These are phyloP conservation scores for Breynia disticha DNA, from an alignment of 441 rosid genomes.

Conservation along the genomic window DNA sequence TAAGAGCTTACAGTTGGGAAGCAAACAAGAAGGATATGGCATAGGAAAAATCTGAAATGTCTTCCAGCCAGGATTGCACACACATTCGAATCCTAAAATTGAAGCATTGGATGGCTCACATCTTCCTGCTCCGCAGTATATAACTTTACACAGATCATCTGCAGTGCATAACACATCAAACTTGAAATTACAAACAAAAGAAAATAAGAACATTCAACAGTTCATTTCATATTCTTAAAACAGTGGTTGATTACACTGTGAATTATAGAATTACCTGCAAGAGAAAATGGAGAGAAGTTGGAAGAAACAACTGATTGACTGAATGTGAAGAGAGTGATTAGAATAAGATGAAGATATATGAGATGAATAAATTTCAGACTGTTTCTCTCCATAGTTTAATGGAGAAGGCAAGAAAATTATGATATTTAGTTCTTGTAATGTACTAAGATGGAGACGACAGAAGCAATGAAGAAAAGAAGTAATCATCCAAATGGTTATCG, in stretches of 20 bases:
- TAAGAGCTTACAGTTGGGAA: constrained; percentile 40
- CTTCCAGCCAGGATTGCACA: constrained; percentile 42
- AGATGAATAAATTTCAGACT: not conserved
- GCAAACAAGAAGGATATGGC: constrained; percentile 24
- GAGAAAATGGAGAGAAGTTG: too few relatives aligned
- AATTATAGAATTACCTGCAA: too few relatives aligned
- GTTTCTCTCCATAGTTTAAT: not conserved
- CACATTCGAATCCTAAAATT: constrained; percentile 21
- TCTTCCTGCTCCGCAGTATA: constrained; percentile 33
- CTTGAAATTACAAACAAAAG: too few relatives aligned
- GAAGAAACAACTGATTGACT: constrained; percentile 9
- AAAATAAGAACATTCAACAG: too few relatives aligned
- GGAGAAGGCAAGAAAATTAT: too few relatives aligned
- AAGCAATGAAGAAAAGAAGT: too few relatives aligned
- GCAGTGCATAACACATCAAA: not conserved
- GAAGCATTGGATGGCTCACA: constrained; percentile 17
- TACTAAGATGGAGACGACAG: too few relatives aligned
- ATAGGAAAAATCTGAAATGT: constrained; percentile 24
- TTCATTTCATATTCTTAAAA: too few relatives aligned
- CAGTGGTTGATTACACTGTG: too few relatives aligned
- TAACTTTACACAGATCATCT: constrained; percentile 7
- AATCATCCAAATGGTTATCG: not conserved
- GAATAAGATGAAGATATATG: constrained; percentile 9
- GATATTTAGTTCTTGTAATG: too few relatives aligned
- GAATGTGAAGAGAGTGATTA: constrained; percentile 16